phyloP scores from a whole-genome alignment of 2,329 filamentous ascomycete genomes.

The Geosmithia morbida region DNA sequence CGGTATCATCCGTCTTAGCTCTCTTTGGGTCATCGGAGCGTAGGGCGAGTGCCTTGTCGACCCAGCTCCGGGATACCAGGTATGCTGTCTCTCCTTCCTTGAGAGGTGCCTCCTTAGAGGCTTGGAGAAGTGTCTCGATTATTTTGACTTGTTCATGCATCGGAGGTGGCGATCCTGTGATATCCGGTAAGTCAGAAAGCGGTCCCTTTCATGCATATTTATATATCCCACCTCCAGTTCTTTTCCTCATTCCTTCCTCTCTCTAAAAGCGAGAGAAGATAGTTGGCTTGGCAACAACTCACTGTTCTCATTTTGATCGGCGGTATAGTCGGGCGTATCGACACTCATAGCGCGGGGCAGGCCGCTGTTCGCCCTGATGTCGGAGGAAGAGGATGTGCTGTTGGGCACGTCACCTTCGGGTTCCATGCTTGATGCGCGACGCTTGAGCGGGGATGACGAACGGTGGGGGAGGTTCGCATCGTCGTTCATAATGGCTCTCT shows the following conservation, averaged over 20 bases:
- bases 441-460: conserved; percentile 50
- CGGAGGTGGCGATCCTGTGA: conserved; percentile 20
- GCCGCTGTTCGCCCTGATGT: conserved; percentile 3
- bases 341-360: conserved; percentile 26
- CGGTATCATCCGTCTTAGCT: conserved; percentile 37
- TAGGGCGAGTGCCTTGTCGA: conserved; percentile 56
- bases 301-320: background rate
- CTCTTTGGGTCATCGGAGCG: conserved; percentile 38
- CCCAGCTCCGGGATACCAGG: conserved; percentile 67
- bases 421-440: conserved; percentile 48
- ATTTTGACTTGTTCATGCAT: conserved; percentile 50
- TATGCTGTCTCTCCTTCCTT: conserved; percentile 63
- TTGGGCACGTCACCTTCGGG: conserved; percentile 22
- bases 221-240: background rate
- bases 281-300: background rate
- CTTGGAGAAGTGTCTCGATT: conserved; percentile 47
- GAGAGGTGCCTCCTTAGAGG: conserved; percentile 35
- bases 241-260: background rate
- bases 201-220: background rate
- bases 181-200: background rate
- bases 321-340: conserved; percentile 15
- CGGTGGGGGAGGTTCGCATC: conserved; percentile 42
- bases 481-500: conserved; percentile 44
- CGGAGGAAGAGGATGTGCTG: conserved; percentile 17
- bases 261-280: background rate